phyloP scores from a whole-genome alignment of 768 basidiomycete species.

The Gloeophyllum trabeum region DNA sequence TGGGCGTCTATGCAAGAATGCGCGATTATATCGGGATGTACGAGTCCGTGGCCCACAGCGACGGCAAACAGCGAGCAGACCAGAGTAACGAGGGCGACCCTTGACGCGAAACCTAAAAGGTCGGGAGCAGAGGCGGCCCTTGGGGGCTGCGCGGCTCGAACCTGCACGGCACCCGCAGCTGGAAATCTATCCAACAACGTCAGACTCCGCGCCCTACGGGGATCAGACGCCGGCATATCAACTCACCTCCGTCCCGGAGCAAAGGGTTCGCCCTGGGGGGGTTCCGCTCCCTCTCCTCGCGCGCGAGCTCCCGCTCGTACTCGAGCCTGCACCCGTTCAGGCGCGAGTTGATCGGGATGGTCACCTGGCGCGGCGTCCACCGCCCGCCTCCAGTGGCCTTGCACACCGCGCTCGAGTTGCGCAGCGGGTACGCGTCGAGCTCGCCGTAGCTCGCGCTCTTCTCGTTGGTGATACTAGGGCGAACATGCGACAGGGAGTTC shows the following conservation, averaged over 20 bases:
- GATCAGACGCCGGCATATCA: not conserved
- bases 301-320: constrained; percentile 63
- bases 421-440: constrained; percentile 64
- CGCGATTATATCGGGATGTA: too few relatives aligned
- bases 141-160: constrained; percentile 31
- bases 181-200: constrained; percentile 42
- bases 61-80: too few relatives aligned
- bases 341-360: constrained; percentile 31
- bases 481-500: too few relatives aligned
- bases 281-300: constrained; percentile 43
- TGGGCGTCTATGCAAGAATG: too few relatives aligned
- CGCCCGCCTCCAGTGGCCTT: constrained; percentile 74
- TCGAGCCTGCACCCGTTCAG: constrained; percentile 58
- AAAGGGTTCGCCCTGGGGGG: constrained; percentile 47
- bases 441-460: constrained; percentile 65
- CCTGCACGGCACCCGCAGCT: constrained; percentile 47
- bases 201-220: constrained; percentile 8
- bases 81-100: too few relatives aligned
- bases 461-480: too few relatives aligned
- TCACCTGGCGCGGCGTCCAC: constrained; percentile 57
- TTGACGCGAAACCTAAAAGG: constrained; percentile 33
- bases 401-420: constrained; percentile 54
- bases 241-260: constrained; percentile 42
- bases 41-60: too few relatives aligned
- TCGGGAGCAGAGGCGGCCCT: constrained; percentile 44